phyloP scores from a whole-genome alignment of 2,329 filamentous ascomycete species.

The Cladosporium velox region DNA sequence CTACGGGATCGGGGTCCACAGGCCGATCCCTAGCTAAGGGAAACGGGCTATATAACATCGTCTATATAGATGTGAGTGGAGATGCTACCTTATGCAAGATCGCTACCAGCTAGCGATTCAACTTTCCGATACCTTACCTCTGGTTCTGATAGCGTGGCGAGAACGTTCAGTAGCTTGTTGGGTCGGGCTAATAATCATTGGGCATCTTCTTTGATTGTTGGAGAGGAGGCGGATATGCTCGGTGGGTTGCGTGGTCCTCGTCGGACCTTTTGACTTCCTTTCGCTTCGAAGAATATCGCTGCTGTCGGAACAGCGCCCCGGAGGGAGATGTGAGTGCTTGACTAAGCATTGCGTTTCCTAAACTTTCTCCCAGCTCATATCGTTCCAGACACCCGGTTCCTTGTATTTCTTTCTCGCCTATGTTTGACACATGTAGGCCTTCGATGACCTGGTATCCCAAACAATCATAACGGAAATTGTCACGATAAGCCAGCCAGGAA shows the following conservation, averaged over 20 bases:
- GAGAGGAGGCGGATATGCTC: slow-evolving; percentile 2
- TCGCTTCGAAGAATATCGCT: not conserved
- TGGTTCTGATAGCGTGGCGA: not conserved
- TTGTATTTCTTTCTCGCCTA: not conserved
- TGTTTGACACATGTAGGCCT: not conserved
- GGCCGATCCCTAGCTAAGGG: not conserved
- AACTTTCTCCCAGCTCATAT: not conserved
- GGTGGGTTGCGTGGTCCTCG: not conserved
- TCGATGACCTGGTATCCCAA: not conserved
- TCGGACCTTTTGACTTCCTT: not conserved
- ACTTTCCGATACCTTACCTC: not conserved
- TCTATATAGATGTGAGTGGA: not conserved
- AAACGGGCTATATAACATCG: not conserved
- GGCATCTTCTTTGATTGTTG: not conserved
- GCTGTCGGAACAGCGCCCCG: too few relatives aligned
- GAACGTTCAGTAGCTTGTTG: slow-evolving; percentile 1
- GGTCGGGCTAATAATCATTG: not conserved
- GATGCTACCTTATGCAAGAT: not conserved
- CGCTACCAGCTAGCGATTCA: not conserved
- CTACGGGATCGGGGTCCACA: not conserved
- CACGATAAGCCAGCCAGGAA: not conserved
- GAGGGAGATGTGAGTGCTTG: not conserved
- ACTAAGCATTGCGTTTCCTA: not conserved
- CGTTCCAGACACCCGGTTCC: not conserved
- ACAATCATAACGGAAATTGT: not conserved